Conservation (phyloP, 257 asterid genomes). For the Verbascum thapsus region DNA sequence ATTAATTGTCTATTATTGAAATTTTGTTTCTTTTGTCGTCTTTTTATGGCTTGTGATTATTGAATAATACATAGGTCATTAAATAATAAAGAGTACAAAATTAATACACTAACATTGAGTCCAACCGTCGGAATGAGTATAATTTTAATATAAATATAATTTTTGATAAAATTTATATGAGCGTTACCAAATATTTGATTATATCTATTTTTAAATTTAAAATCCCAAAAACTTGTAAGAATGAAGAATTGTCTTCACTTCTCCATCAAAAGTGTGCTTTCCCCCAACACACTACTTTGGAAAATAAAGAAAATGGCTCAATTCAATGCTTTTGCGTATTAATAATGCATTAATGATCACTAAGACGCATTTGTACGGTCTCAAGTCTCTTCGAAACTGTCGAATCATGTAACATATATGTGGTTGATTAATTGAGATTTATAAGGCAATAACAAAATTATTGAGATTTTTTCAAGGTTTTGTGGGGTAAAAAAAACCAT, state of each 20-base stretch:
- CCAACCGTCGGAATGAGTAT: background rate
- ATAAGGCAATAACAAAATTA: background rate
- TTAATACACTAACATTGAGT: background rate
- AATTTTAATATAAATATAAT: no score
- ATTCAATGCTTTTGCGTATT: no score
- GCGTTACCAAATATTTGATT: no score
- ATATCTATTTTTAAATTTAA: no score
- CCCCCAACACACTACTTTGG: no score
- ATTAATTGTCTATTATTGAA: background rate
- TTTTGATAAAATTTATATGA: no score
- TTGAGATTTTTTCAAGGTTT: background rate
- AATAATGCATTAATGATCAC: background rate
- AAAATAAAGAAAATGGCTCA: no score
- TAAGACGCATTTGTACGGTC: background rate
- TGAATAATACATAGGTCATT: background rate
- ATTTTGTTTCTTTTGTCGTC: background rate
- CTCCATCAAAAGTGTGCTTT: no score
- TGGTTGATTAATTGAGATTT: background rate
- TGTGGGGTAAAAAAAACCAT: background rate
- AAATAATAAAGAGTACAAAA: background rate
- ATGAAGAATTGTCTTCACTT: no score
- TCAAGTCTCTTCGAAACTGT: background rate
- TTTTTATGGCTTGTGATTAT: conserved; percentile 20
- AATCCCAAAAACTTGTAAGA: no score
- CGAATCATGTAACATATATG: background rate